Base-by-base conservation (phyloP, 768 basidiomycete species). In the Boletus vermiculosoides region DNA sequence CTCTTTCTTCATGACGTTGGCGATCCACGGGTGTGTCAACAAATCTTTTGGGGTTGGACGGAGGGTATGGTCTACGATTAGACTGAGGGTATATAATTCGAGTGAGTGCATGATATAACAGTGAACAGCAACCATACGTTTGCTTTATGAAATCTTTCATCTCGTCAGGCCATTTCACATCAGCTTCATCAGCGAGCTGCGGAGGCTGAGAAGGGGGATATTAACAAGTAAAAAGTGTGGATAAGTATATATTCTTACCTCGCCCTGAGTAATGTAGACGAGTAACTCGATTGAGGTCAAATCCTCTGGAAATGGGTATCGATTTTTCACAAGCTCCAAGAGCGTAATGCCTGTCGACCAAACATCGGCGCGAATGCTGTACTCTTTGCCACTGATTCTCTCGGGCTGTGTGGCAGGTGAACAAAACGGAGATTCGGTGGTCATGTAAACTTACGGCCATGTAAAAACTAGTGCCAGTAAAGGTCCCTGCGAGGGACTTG, bases 321-420 rank as follows among this genome's bases (percentile, higher is more conserved):
- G 85, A 66, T 96, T 97, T 67, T 92, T 84, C 6, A 95, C 90
- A 23, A 99, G 83, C 74, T 98, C 97, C 63, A 98, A 81, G 34
- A 99, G 80, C 0, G 94, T 91, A 45, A 99, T 88, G 23, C 96
- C 97, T 15, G 94, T 89, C 1, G 95, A 98, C 97, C 97, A 99
- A 23, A 99, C 95, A 70, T 99, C 95, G 37, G 95, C 92, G 55
- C 92, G 86, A 66, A 97, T 96, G 33, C 92, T 92, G 71, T 97
- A 99, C 62, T 89, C 85, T 54, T 88, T 83, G 6, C 96, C 96
- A 64, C 86, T 87, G 58, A 98, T 95, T 59, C 96, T 88, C 74
- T 98, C 96, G 48, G 96, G 96, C 91, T 94, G 61, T 51, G 60
- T 39, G 54, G 45, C 31, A 22, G 47, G 20, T 68, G 45, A 68